Evolutionary conservation across 805 yeast species (phyloP).

Genomic region (Ogataea angusta): DNA sequence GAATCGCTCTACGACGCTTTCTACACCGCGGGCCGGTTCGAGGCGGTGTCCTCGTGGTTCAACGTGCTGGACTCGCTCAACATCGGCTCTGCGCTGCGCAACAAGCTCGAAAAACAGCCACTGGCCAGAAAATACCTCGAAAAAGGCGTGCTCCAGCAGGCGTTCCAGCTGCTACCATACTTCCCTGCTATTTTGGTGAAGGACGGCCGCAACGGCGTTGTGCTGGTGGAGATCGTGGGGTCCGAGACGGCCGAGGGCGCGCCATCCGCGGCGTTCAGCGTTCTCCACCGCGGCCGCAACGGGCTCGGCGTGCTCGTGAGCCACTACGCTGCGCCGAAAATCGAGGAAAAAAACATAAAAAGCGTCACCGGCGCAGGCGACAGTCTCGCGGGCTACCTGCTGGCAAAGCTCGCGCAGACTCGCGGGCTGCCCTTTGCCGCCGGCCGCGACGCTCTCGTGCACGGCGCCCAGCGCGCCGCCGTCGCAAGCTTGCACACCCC

Average conservation of each 20-base stretch:
- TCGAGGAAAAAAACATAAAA: slow-evolving; percentile 38
- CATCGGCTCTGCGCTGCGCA: slow-evolving; percentile 44
- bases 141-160: slow-evolving; percentile 58
- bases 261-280: slow-evolving; percentile 15
- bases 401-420: slow-evolving; percentile 37
- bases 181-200: slow-evolving; percentile 65
- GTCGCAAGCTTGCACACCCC: slow-evolving; percentile 21
- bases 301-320: slow-evolving; percentile 57
- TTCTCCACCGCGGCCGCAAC: slow-evolving; percentile 26
- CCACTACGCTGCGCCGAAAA: slow-evolving; percentile 43
- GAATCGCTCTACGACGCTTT: slow-evolving; percentile 51
- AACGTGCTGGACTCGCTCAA: slow-evolving; percentile 62
- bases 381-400: slow-evolving; percentile 64
- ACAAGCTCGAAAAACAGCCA: slow-evolving; percentile 37
- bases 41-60: slow-evolving; percentile 68
- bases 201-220: slow-evolving; percentile 63
- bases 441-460: slow-evolving; percentile 15
- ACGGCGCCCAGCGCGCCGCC: slow-evolving; percentile 28
- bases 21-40: slow-evolving; percentile 36
- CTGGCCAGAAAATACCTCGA: slow-evolving; percentile 29
- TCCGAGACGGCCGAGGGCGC: slow-evolving; percentile 6
- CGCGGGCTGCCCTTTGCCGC: slow-evolving; percentile 1
- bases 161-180: slow-evolving; percentile 71
- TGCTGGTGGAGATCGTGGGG: slow-evolving; percentile 40
- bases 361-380: slow-evolving; percentile 93